Percentiles rank a stretch among this genome's conserved stretches.
Evolutionary conservation across 169 alveolate genomes (phyloP).

Genomic region (Sarcocystis neurona): DNA sequence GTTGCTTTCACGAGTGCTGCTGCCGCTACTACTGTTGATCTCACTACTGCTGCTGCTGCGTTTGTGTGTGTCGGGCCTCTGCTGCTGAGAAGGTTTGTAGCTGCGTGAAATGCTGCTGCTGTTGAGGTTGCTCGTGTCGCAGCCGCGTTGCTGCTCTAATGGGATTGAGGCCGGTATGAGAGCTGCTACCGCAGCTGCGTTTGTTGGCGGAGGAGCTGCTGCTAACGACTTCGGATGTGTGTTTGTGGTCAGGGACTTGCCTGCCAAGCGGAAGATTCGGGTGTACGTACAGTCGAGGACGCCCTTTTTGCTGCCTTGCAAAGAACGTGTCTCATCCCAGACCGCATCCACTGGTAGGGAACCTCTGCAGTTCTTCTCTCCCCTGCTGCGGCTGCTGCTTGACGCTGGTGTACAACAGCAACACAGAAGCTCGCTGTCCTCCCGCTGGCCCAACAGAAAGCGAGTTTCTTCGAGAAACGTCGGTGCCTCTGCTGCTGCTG

Average conservation of each 20-base stretch:
- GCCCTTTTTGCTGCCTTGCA: conserved; percentile 14
- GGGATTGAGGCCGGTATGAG: background rate
- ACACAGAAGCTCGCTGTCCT: background rate
- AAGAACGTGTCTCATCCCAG: conserved; percentile 48
- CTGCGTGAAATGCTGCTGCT: no score
- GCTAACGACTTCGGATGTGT: background rate
- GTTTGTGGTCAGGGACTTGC: conserved; percentile 26
- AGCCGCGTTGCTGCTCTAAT: no score
- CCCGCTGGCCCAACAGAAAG: background rate
- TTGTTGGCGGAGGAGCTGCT: background rate
- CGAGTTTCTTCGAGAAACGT: background rate
- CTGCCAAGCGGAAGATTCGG: conserved; percentile 37
- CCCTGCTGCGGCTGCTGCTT: background rate
- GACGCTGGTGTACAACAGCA: background rate
- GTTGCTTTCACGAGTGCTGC: no score
- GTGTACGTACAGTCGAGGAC: conserved; percentile 38
- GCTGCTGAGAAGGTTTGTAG: no score
- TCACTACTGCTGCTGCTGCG: no score
- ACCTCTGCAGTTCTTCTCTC: background rate
- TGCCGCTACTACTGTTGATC: no score
- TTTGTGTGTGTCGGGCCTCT: no score
- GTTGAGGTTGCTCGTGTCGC: no score
- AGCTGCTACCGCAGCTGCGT: background rate
- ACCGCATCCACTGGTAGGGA: conserved; percentile 21
- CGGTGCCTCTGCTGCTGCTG: background rate